Evolutionary conservation across 441 rosid species (phyloP).

Genomic region (Pelargonium myrrhifolium): DNA sequence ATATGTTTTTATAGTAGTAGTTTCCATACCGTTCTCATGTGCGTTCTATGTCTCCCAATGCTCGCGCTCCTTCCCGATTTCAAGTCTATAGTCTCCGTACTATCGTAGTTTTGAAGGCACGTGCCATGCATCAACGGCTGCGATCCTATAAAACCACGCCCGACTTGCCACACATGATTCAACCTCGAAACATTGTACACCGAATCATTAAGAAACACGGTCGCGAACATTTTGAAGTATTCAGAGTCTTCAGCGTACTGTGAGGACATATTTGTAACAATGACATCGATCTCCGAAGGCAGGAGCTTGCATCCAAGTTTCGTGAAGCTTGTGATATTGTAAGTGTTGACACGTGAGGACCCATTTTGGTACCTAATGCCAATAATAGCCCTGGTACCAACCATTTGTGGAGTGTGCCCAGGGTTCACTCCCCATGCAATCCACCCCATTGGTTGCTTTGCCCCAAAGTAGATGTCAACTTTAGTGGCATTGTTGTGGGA

Average conservation of each 20-base stretch:
- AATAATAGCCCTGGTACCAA: no score
- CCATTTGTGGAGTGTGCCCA: no score
- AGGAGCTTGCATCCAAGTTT: background rate
- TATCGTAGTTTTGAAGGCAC: background rate
- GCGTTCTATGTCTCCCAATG: background rate
- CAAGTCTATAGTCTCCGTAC: background rate
- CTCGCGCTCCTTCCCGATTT: background rate
- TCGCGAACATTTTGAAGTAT: background rate
- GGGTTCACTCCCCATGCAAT: no score
- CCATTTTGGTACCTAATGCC: background rate
- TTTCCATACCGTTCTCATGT: background rate
- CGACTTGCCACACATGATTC: slow-evolving; percentile 1
- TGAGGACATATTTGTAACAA: background rate
- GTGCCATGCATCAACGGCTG: background rate
- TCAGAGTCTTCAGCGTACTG: background rate
- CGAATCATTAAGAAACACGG: background rate
- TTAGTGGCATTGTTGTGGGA: background rate
- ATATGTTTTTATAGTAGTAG: no score
- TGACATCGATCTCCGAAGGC: background rate
- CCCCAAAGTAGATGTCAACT: background rate
- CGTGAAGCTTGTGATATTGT: background rate
- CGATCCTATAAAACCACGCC: background rate
- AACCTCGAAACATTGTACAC: background rate
- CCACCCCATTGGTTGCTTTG: no score
- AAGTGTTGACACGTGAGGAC: background rate